A percentile compares a stretch with the other conserved stretches of the same genome.
These are phyloP conservation scores for Huntiella savannae DNA, from an alignment of 2,329 filamentous ascomycete genomes.

Conservation along the genomic window DNA sequence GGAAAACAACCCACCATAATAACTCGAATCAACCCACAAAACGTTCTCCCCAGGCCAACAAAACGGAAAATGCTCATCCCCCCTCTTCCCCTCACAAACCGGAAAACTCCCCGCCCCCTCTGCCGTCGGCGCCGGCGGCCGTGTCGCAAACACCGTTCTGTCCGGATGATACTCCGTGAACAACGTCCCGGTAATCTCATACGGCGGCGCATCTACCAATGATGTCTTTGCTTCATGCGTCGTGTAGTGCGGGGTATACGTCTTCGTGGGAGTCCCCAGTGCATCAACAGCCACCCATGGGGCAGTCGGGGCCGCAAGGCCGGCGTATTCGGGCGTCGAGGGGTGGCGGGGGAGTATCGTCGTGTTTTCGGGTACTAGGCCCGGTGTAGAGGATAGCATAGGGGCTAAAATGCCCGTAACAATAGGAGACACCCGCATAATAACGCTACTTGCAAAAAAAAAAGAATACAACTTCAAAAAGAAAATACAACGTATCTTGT, in stretches of 20 bases:
- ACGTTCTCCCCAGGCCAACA: constrained; percentile 28
- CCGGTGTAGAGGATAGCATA: too few relatives aligned
- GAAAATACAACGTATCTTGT: too few relatives aligned
- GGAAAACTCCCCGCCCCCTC: constrained; percentile 28
- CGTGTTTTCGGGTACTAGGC: too few relatives aligned
- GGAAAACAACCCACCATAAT: constrained; percentile 26
- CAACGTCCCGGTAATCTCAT: constrained; percentile 28
- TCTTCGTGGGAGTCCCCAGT: constrained; percentile 25
- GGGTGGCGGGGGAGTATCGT: not conserved
- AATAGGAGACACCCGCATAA: too few relatives aligned
- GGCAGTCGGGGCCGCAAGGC: constrained; percentile 20
- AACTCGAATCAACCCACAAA: constrained; percentile 26
- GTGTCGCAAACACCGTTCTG: constrained; percentile 24
- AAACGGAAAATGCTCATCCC: constrained; percentile 30
- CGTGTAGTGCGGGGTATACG: constrained; percentile 29
- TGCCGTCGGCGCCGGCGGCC: constrained; percentile 25
- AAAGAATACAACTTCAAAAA: too few relatives aligned
- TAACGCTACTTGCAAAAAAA: too few relatives aligned
- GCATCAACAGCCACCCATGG: constrained; percentile 34
- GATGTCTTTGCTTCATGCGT: constrained; percentile 27
- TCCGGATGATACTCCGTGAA: constrained; percentile 21
- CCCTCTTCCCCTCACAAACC: constrained; percentile 25
- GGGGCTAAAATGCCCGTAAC: too few relatives aligned
- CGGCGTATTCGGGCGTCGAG: not conserved
- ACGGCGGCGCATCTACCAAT: constrained; percentile 22